phyloP scores from a whole-genome alignment of 1,139 yeast genomes.

The Yamadazyma conglobata region DNA sequence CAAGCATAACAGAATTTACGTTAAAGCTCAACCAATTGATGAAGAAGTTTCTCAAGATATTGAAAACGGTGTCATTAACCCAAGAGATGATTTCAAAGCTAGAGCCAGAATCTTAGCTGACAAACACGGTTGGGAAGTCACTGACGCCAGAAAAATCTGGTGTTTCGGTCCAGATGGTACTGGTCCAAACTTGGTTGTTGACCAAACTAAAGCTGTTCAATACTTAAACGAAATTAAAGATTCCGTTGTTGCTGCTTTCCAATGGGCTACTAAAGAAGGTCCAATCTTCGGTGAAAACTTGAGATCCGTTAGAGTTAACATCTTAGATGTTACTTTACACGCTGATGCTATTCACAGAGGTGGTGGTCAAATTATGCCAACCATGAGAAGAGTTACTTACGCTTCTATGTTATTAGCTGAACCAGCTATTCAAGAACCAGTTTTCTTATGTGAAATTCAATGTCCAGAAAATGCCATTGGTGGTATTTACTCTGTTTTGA shows the following conservation, averaged over 20 bases:
- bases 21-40: slow-evolving; percentile 92
- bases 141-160: slow-evolving; percentile 99
- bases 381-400: slow-evolving; percentile 99
- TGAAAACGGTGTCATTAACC: slow-evolving; percentile 86
- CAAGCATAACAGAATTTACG: slow-evolving; percentile 99
- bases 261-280: slow-evolving; percentile 99
- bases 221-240: slow-evolving; percentile 99
- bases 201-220: slow-evolving; percentile 99
- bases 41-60: slow-evolving; percentile 93
- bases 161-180: slow-evolving; percentile 99
- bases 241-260: slow-evolving; percentile 99
- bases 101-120: slow-evolving; percentile 99
- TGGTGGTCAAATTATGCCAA: slow-evolving; percentile 99
- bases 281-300: slow-evolving; percentile 95
- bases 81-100: slow-evolving; percentile 98
- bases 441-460: slow-evolving; percentile 98
- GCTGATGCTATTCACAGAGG: slow-evolving; percentile 99
- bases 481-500: slow-evolving; percentile 99
- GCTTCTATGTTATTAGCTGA: slow-evolving; percentile 98
- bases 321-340: slow-evolving; percentile 98
- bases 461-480: slow-evolving; percentile 99
- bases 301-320: slow-evolving; percentile 97
- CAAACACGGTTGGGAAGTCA: slow-evolving; percentile 98
- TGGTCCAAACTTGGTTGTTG: slow-evolving; percentile 98
- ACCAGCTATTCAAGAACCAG: slow-evolving; percentile 99